A percentile compares a stretch with the other conserved stretches of the same genome.
These are phyloP conservation scores for Torrubiellomyces zombiae DNA, from an alignment of 2,329 filamentous ascomycete genomes.

Conservation along the genomic window DNA sequence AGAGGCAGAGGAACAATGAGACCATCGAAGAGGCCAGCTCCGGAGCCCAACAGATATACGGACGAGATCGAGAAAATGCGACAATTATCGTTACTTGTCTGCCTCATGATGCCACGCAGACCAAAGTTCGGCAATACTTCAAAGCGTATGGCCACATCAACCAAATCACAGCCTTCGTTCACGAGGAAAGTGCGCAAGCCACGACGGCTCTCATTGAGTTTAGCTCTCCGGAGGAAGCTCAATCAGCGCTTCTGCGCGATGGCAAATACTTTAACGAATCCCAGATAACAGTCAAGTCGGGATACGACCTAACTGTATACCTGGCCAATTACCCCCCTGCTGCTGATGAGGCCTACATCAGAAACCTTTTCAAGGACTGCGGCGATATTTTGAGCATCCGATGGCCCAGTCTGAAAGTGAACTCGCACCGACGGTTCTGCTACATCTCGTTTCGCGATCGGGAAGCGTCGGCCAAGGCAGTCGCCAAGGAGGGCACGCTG, in stretches of 20 bases:
- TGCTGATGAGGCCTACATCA: constrained; percentile 55
- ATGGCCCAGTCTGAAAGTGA: constrained; percentile 81
- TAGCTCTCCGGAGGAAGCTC: constrained; percentile 59
- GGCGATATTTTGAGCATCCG: constrained; percentile 75
- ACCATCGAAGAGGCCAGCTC: constrained; percentile 10
- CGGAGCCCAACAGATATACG: constrained; percentile 23
- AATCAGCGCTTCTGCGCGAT: constrained; percentile 65
- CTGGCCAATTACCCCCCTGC: constrained; percentile 77
- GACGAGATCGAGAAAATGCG: constrained; percentile 80
- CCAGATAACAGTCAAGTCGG: constrained; percentile 57
- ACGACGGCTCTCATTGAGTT: constrained; percentile 74
- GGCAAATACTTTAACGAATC: constrained; percentile 62
- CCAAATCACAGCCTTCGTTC: constrained; percentile 48
- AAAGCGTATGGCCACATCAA: constrained; percentile 77
- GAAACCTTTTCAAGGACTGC: constrained; percentile 51
- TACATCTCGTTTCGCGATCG: constrained; percentile 75
- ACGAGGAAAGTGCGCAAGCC: constrained; percentile 41
- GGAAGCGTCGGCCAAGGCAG: constrained; percentile 53
- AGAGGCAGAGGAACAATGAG: constrained; percentile 43
- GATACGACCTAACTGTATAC: constrained; percentile 66
- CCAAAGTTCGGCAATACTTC: constrained; percentile 75
- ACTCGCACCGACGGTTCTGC: constrained; percentile 81
- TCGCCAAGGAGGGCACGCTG: constrained; percentile 52
- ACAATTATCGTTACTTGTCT: constrained; percentile 69
- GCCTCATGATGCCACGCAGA: constrained; percentile 51